Base-by-base conservation (phyloP, 306 rosid species). In the Echinosophora koreensis region DNA sequence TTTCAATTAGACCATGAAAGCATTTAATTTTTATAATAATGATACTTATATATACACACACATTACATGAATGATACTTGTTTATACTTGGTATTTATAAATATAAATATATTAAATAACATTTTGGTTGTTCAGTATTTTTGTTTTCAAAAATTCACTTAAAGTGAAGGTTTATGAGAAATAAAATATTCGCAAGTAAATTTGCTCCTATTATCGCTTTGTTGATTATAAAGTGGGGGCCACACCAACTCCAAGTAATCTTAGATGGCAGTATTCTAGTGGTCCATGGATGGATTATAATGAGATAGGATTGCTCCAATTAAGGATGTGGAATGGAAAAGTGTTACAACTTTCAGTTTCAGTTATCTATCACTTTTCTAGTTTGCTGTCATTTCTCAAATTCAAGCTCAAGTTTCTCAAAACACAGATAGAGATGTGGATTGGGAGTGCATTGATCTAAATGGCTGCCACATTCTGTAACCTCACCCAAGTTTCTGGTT, bases 391-490 rank as follows among this genome's bases (percentile, higher is more conserved):
- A 6, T 39, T 22, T 56, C 66, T 38, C 66, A 54, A 18, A 49
- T 64, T 37, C 52, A 6, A 42, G 35, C 17, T 37, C 69, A 42
- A 46, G 34, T 8, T 2, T 16, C 18, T 22, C 73, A 55, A 17
- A n/a, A 65, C 12, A 54, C 52, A 3, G 2, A 38, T 15, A 37
- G 57, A 51, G 49, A 57, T 49, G 76, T 64, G 68, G 69, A 18
- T 28, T 61, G 16, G 27, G 34, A 16, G 15, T 12, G 34, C 65
- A 71, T 5, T 56, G 50, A 50, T 59, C 10, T 54, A 12, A 59
- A 90, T 91, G 96, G 87, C 90, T 34, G 73, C 77, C 44, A 41
- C 83, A 5, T 80, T 75, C 61, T 88, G 88, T 37, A 82, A 66
- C 85, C 72, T 85, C 68, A 76, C 63, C 35, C 71, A 59, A 7